These are phyloP conservation scores for Pulveroboletus sp. DNA, from an alignment of 768 basidiomycete genomes.

Conservation along the genomic window DNA sequence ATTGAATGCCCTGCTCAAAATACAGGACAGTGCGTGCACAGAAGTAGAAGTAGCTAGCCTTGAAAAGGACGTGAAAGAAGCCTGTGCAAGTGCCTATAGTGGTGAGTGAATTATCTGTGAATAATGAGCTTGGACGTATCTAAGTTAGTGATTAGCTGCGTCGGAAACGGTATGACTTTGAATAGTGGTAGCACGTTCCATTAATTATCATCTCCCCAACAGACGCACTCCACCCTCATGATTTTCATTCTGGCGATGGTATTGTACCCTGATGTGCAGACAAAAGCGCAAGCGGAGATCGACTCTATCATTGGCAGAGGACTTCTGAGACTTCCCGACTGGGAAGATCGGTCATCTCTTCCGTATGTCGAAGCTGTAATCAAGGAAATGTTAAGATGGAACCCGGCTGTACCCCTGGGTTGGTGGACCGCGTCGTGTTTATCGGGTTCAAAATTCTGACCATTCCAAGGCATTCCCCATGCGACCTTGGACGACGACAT, in stretches of 20 bases:
- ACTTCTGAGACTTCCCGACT: slow-evolving; percentile 17
- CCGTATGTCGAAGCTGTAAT: too few species aligned
- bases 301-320: slow-evolving; percentile 13
- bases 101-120: slow-evolving; percentile 8
- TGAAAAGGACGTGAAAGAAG: too few species aligned
- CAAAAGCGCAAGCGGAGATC: slow-evolving; percentile 16
- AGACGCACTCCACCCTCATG: too few species aligned
- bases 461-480: too few species aligned
- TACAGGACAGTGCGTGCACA: neutral
- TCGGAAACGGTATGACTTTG: slow-evolving; percentile 20
- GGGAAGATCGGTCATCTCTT: too few species aligned
- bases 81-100: slow-evolving; percentile 17
- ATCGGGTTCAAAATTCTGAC: neutral
- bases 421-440: neutral
- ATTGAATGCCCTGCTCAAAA: slow-evolving; percentile 15
- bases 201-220: slow-evolving; percentile 7
- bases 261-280: slow-evolving; percentile 20
- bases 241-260: slow-evolving; percentile 22
- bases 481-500: too few species aligned
- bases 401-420: slow-evolving; percentile 14
- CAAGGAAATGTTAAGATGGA: slow-evolving; percentile 26
- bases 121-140: slow-evolving; percentile 5
- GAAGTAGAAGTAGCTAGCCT: slow-evolving; percentile 9
- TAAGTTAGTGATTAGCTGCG: slow-evolving; percentile 13
- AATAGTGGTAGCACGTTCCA: slow-evolving; percentile 1